Base-by-base conservation (phyloP, 2,329 filamentous ascomycete genomes). In the Amphichorda felina region DNA sequence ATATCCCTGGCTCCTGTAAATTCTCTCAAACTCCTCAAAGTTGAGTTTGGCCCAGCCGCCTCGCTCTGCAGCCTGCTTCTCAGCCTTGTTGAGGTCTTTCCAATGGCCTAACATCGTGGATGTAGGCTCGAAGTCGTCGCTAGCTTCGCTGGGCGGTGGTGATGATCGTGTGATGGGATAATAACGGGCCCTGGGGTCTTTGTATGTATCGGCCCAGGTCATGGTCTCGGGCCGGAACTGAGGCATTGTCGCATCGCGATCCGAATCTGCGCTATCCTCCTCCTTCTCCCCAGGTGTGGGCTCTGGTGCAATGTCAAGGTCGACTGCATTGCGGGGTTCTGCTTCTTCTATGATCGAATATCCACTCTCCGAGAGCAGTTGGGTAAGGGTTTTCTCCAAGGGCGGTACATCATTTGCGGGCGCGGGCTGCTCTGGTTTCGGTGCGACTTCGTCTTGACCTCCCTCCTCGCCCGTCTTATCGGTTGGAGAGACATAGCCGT, bases 1-100 rank as follows among this genome's bases (percentile, higher is more conserved):
- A 17, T 75, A 73, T 44, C 79, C 72, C 42, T 77, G 70, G n/a
- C 67, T 66, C 45, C 76, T 74, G 61, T 91, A 85, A 34, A 80
- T 78, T 27, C 64, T 63, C 48, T 84, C 78, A 56, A 96, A 93
- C 56, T 96, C 91, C 1, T 72, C 68, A 44, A 79, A 88, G 50
- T 61, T 82, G 33, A 96, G 63, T 49, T 78, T 75, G 1, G 86
- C 89, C 59, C 78, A 82, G 1, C 87, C 88, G n/a, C 82, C 85
- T 18, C 85, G 70, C 39, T 69, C 63, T 38, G 66, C 67, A 2
- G 84, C 79, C 51, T 87, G 77, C 26, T 68, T 61, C 49, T 91
- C 83, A 1, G 79, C 71, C 13, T 68, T 52, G 44, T 81, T 75
- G 7, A 88, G 61, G 19, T 56, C 53, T 47, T 69, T 72, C 66